Evolutionary conservation across 1,284 basidiomycete species (phyloP).

Genomic region (Ceratobasidium theobromae): DNA sequence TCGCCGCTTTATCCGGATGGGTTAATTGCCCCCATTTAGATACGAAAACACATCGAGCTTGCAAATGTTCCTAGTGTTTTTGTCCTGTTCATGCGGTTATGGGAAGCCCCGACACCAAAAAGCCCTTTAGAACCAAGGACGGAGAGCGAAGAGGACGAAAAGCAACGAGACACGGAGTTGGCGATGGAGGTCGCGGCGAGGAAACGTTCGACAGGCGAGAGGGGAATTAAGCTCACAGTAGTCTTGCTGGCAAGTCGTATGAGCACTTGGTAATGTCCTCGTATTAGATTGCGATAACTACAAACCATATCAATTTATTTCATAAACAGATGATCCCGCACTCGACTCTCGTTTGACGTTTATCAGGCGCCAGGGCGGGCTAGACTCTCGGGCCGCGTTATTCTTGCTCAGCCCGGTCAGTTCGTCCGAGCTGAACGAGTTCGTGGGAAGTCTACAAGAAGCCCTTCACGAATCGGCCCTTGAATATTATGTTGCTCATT

Average conservation of each 20-base stretch:
- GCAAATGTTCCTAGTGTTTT: conserved; percentile 90
- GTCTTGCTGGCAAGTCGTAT: conserved; percentile 88
- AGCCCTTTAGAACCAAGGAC: conserved; percentile 55
- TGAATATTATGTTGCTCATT: conserved; percentile 91
- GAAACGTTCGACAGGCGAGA: conserved; percentile 76
- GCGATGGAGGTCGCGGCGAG: conserved; percentile 75
- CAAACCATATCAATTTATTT: neutral
- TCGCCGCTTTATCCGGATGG: conserved; percentile 94
- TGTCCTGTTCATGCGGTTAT: conserved; percentile 83
- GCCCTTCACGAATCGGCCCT: conserved; percentile 85
- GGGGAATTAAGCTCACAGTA: conserved; percentile 91
- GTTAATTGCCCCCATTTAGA: conserved; percentile 94
- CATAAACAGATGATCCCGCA: conserved; percentile 78
- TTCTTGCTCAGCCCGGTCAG: conserved; percentile 94
- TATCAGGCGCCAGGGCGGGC: conserved; percentile 80
- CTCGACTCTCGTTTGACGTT: conserved; percentile 82
- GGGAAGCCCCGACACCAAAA: conserved; percentile 55
- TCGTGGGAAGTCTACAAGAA: conserved; percentile 81
- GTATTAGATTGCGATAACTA: no score
- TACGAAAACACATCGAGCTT: conserved; percentile 91
- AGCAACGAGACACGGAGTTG: conserved; percentile 69
- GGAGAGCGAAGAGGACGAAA: conserved; percentile 64
- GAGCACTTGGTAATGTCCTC: conserved; percentile 67
- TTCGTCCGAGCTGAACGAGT: conserved; percentile 77
- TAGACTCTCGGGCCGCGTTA: conserved; percentile 88